Conservation (phyloP, 345 rosid species). For the Sonneratia caseolaris region DNA sequence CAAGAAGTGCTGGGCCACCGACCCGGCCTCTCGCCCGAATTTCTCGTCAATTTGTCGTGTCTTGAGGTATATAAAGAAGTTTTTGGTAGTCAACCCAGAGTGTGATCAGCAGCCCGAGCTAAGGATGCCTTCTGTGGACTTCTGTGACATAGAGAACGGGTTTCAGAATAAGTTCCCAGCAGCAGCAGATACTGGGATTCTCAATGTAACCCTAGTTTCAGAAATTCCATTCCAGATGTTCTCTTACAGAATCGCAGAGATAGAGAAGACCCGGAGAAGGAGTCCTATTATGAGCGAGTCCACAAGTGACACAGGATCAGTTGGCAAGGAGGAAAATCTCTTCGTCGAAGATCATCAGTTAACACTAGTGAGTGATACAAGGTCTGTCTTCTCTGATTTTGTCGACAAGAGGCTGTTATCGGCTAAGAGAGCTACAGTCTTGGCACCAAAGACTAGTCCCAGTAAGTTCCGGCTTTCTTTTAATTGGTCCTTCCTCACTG, state of each 20-base stretch:
- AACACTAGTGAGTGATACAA: neutral
- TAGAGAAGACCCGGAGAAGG: slow-evolving; percentile 35
- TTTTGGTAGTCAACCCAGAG: slow-evolving; percentile 54
- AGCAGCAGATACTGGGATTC: slow-evolving; percentile 15
- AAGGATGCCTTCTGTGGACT: slow-evolving; percentile 49
- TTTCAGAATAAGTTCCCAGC: slow-evolving; percentile 33
- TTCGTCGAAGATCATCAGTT: neutral
- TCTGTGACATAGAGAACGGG: slow-evolving; percentile 55
- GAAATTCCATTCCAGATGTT: slow-evolving; percentile 81
- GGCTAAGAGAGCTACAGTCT: neutral
- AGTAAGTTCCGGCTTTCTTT: neutral
- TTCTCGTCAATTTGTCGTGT: slow-evolving; percentile 75
- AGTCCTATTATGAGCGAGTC: slow-evolving; percentile 17
- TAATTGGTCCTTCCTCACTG: neutral
- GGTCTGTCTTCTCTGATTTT: neutral
- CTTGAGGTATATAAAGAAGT: slow-evolving; percentile 76
- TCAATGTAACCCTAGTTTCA: slow-evolving; percentile 18
- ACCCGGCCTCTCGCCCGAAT: slow-evolving; percentile 59
- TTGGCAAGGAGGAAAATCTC: slow-evolving; percentile 13
- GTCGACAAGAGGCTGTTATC: neutral
- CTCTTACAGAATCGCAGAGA: slow-evolving; percentile 52
- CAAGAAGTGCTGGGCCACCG: slow-evolving; percentile 74
- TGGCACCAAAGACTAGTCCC: neutral
- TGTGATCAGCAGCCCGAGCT: slow-evolving; percentile 46
- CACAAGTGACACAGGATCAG: slow-evolving; percentile 33